Base-by-base conservation (phyloP, 805 yeast genomes). In the Scheffersomyces coipomensis region DNA sequence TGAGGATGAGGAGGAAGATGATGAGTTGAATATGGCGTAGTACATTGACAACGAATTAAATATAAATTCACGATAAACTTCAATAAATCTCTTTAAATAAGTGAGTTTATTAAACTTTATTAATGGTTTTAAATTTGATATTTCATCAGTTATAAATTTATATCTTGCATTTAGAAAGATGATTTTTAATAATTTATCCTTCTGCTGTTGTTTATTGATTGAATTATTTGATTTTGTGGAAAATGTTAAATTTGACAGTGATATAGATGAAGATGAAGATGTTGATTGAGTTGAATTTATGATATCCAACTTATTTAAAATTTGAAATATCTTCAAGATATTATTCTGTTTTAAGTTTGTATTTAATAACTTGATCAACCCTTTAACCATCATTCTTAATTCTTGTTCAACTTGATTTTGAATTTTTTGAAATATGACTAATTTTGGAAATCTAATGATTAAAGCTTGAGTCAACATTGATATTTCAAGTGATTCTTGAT, bases 401-500 rank as follows among this genome's bases (percentile, higher is more conserved):
- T 85, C 89, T 9, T 48, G 47, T 35, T 75, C 77, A 29, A 87
- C 74, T 38, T 75, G 79, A 0, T 41, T 32, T 39, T 75, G 78
- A 8, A 80, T 76, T 29, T 69, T 62, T 15, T 61, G 66, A 25
- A 88, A 75, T 1, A 85, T 52, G 1, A 64, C 58, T 7, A 83
- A 61, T 31, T 75, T 74, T 6, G 89, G 87, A 58, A 83, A 90
- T 42, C 95, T 71, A 13, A 81, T 77, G 0, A 75, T 67, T 18
- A 93, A 66, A 39, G 95, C 73, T 45, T 83, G 75, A 1, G 85
- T 80, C 51, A 86, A 81, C 22, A 85, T 75, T 10, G 89, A 84
- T 11, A 91, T 76, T 56, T 91, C 96, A 25, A 91, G 74, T 8
- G 97, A 89, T 53, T 89, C 96, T 24, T 88, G 85, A 55, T 90